phyloP scores from a whole-genome alignment of 2,329 filamentous ascomycete genomes.

The Parascedosporium putredinis region DNA sequence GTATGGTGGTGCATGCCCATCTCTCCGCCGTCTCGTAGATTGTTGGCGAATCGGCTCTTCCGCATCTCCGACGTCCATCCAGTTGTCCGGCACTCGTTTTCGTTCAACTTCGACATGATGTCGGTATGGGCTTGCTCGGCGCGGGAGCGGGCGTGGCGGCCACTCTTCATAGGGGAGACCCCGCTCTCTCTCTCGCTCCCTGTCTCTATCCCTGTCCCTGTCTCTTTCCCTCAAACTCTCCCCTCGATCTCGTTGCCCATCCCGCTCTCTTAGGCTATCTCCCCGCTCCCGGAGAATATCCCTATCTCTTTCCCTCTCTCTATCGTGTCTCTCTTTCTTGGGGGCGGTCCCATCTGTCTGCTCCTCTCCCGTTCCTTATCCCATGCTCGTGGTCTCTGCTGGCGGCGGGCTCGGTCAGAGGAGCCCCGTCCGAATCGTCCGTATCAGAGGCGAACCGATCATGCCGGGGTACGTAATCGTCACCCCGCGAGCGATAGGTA shows the following conservation, averaged over 20 bases:
- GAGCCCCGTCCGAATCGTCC: slow-evolving; percentile 4
- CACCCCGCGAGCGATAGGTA: background rate
- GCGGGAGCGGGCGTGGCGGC: background rate
- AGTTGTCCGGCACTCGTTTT: background rate
- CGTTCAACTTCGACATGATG: background rate
- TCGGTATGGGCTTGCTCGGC: slow-evolving; percentile 1
- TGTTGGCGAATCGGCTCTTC: slow-evolving; percentile 22
- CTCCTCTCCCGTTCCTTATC: slow-evolving; percentile 7
- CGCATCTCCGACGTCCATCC: slow-evolving; percentile 19
- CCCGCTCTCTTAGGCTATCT: slow-evolving; percentile 5
- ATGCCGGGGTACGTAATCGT: slow-evolving; percentile 1
- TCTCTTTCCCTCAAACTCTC: slow-evolving; percentile 18
- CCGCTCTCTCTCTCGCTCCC: slow-evolving; percentile 23
- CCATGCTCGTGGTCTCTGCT: slow-evolving; percentile 2
- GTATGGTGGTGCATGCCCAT: slow-evolving; percentile 8
- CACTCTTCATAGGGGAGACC: slow-evolving; percentile 12
- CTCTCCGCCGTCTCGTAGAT: slow-evolving; percentile 24
- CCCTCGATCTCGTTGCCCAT: background rate
- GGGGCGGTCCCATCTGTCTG: background rate
- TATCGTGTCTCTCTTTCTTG: slow-evolving; percentile 6
- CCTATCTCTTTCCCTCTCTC: slow-evolving; percentile 7
- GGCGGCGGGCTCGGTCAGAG: background rate
- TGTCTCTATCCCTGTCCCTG: slow-evolving; percentile 22
- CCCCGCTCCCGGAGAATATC: too few relatives aligned
- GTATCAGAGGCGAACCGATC: background rate